Conservation (phyloP, 345 rosid genomes). For the Gossypium thurberi region DNA sequence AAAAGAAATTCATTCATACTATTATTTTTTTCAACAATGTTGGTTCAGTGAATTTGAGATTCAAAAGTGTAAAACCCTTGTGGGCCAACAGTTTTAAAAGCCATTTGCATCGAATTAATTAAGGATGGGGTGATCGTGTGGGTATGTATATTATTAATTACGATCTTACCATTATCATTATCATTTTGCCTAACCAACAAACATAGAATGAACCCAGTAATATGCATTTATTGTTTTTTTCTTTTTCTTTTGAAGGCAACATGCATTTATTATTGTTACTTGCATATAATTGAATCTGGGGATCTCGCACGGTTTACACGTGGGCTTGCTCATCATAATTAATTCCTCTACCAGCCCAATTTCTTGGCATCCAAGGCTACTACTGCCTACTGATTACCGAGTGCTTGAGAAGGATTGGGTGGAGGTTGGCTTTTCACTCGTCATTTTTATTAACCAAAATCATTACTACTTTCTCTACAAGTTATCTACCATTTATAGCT, state of each 20-base stretch:
- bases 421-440: not conserved
- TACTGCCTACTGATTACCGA: not conserved
- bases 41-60: no score
- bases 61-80: not conserved
- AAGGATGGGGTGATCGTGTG: slow-evolving; percentile 3
- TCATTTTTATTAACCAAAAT: not conserved
- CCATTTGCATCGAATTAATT: not conserved
- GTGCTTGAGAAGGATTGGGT: not conserved
- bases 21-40: not conserved
- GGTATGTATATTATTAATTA: not conserved
- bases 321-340: slow-evolving; percentile 1
- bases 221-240: not conserved
- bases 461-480: not conserved
- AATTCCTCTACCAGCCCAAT: not conserved
- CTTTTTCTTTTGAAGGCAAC: no score
- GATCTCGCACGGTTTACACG: not conserved
- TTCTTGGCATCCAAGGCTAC: not conserved
- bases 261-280: not conserved
- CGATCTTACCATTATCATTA: not conserved
- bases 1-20: not conserved
- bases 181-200: not conserved
- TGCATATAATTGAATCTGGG: not conserved
- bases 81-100: not conserved
- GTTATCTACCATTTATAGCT: not conserved
- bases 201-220: not conserved